Evolutionary conservation across 805 yeast species (phyloP).

Genomic region (Candida boidinii): DNA sequence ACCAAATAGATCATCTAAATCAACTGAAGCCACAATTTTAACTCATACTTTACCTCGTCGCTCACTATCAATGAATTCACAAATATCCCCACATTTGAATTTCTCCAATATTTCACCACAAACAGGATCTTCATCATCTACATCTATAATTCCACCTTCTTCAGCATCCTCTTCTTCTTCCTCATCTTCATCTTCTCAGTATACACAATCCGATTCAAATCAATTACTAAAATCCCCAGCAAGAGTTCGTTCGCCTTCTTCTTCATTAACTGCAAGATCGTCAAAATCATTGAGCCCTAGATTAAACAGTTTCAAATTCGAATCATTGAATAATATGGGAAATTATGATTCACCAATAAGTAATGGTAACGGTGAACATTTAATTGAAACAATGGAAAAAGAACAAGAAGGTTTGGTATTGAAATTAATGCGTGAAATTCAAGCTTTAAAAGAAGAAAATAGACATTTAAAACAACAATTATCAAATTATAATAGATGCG

Average conservation of each 20-base stretch:
- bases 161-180: slow-evolving; percentile 15
- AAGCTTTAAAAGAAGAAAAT: slow-evolving; percentile 44
- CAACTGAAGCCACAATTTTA: slow-evolving; percentile 9
- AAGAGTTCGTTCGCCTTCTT: too few relatives aligned
- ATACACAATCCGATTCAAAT: too few relatives aligned
- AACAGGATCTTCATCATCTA: slow-evolving; percentile 4
- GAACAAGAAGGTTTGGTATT: slow-evolving; percentile 73
- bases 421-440: slow-evolving; percentile 56
- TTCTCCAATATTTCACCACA: slow-evolving; percentile 1
- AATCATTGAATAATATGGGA: too few relatives aligned
- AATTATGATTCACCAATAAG: too few relatives aligned
- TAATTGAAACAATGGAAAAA: slow-evolving; percentile 55
- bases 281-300: slow-evolving; percentile 12
- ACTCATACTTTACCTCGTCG: neutral
- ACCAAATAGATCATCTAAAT: slow-evolving; percentile 16
- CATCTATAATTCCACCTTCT: slow-evolving; percentile 9
- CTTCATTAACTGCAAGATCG: too few relatives aligned
- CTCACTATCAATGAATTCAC: slow-evolving; percentile 5
- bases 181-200: slow-evolving; percentile 3
- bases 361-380: slow-evolving; percentile 32
- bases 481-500: slow-evolving; percentile 9
- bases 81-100: neutral
- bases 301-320: too few relatives aligned
- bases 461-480: slow-evolving; percentile 27
- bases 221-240: too few relatives aligned